A percentile compares a stretch with the other conserved stretches of the same genome.
phyloP scores from a whole-genome alignment of 2,329 filamentous ascomycete species.

The Fonsecaea pedrosoi region DNA sequence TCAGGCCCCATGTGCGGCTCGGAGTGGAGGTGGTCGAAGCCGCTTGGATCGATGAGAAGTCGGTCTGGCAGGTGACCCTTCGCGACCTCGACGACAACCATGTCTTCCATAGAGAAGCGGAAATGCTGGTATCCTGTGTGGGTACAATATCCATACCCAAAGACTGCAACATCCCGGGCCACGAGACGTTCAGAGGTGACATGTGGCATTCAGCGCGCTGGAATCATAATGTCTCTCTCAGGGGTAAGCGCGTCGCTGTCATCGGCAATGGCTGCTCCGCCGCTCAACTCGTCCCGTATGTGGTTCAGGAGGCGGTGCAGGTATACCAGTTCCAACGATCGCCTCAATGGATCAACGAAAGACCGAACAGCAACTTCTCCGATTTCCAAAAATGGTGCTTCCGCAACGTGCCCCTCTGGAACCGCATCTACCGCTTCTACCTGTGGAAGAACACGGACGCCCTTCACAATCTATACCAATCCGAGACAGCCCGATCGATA shows the following conservation, averaged over 20 bases:
- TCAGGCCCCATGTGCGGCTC: slow-evolving; percentile 41
- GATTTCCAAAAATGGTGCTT: slow-evolving; percentile 55
- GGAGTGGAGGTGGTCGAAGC: slow-evolving; percentile 39
- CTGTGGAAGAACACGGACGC: slow-evolving; percentile 45
- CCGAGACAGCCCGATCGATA: slow-evolving; percentile 11
- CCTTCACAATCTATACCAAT: slow-evolving; percentile 52
- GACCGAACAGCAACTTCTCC: slow-evolving; percentile 45
- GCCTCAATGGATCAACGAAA: slow-evolving; percentile 60
- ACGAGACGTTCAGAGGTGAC: slow-evolving; percentile 60
- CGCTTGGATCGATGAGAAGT: slow-evolving; percentile 38
- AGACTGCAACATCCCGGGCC: slow-evolving; percentile 53
- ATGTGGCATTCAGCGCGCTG: slow-evolving; percentile 65
- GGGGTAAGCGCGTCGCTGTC: slow-evolving; percentile 62
- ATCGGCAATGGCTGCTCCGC: slow-evolving; percentile 65
- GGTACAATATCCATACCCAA: slow-evolving; percentile 43
- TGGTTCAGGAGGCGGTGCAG: slow-evolving; percentile 58
- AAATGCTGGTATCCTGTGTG: slow-evolving; percentile 45
- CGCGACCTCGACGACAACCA: slow-evolving; percentile 39
- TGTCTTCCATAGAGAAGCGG: slow-evolving; percentile 39
- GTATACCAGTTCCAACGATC: slow-evolving; percentile 65
- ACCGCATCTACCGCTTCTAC: slow-evolving; percentile 52
- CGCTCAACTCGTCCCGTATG: slow-evolving; percentile 62
- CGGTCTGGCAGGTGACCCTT: slow-evolving; percentile 42
- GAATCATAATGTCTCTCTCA: slow-evolving; percentile 56
- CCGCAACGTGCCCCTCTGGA: slow-evolving; percentile 48